These are phyloP conservation scores for Senna siamea DNA, from an alignment of 306 rosid species.

Conservation along the genomic window DNA sequence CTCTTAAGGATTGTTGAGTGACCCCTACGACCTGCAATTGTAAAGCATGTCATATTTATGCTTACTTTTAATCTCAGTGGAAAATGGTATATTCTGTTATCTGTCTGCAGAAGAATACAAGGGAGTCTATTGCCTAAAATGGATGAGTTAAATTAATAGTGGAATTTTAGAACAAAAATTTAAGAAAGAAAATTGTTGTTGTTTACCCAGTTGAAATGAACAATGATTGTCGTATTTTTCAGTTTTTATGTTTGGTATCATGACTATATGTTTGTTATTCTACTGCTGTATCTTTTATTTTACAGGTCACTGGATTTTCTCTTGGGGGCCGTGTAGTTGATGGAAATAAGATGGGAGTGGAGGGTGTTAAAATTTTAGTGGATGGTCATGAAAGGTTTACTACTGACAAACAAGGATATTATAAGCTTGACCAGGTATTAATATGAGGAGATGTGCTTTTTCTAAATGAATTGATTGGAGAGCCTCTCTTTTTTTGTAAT, in stretches of 20 bases:
- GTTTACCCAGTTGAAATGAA: not conserved
- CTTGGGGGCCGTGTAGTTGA: constrained; percentile 94
- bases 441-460: constrained; percentile 29
- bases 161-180: not conserved
- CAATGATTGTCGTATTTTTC: not conserved
- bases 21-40: not conserved
- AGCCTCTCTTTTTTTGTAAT: constrained; percentile 17
- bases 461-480: constrained; percentile 14
- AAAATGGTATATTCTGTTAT: not conserved
- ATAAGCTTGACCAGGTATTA: constrained; percentile 95
- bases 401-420: constrained; percentile 93
- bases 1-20: constrained; percentile 12
- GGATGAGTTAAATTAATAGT: constrained; percentile 11
- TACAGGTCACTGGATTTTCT: constrained; percentile 97
- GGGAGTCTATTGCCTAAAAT: not conserved
- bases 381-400: constrained; percentile 90
- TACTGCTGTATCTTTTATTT: constrained; percentile 30
- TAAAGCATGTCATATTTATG: constrained; percentile 24
- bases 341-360: constrained; percentile 84
- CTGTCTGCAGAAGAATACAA: not conserved
- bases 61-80: not conserved
- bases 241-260: too few relatives aligned
- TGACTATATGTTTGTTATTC: constrained; percentile 31
- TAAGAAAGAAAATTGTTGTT: not conserved
- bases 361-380: constrained; percentile 83